Evolutionary conservation across 2,329 filamentous ascomycete genomes (phyloP).

Genomic region (Botrytis pseudocinerea): DNA sequence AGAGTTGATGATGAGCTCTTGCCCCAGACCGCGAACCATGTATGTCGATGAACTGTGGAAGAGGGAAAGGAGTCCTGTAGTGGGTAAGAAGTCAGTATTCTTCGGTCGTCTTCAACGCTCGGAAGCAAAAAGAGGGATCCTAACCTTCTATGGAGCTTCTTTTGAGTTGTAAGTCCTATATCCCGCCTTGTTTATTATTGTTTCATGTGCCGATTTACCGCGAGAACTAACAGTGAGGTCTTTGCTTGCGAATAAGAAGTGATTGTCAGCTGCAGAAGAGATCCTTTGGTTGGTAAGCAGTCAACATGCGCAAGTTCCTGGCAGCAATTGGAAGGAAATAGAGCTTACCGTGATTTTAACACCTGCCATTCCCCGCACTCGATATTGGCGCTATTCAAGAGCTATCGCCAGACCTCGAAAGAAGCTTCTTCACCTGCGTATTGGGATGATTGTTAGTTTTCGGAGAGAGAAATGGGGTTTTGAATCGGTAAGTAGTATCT

Average conservation of each 20-base stretch:
- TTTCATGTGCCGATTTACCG: neutral
- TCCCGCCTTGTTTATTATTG: neutral
- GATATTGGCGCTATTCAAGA: neutral
- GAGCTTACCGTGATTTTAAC: neutral
- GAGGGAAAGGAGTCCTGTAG: neutral
- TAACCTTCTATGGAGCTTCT: neutral
- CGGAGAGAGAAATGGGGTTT: neutral
- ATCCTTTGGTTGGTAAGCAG: neutral
- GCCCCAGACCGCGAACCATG: neutral
- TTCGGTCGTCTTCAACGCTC: neutral
- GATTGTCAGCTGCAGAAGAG: no score
- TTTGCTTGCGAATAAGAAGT: fast-evolving
- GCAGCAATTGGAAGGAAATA: neutral
- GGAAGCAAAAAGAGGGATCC: neutral
- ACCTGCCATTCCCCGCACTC: neutral
- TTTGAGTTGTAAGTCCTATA: neutral
- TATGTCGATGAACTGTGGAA: neutral
- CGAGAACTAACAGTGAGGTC: neutral
- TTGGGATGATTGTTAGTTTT: neutral
- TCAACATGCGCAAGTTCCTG: neutral
- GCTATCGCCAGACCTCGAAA: neutral
- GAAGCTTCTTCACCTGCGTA: neutral
- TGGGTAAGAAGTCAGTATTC: neutral
- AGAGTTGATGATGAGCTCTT: neutral
- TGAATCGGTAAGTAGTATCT: neutral